A percentile compares a stretch with the other conserved stretches of the same genome.
Conservation (phyloP, 768 basidiomycete genomes). For the Fistulinella prunicolor region DNA sequence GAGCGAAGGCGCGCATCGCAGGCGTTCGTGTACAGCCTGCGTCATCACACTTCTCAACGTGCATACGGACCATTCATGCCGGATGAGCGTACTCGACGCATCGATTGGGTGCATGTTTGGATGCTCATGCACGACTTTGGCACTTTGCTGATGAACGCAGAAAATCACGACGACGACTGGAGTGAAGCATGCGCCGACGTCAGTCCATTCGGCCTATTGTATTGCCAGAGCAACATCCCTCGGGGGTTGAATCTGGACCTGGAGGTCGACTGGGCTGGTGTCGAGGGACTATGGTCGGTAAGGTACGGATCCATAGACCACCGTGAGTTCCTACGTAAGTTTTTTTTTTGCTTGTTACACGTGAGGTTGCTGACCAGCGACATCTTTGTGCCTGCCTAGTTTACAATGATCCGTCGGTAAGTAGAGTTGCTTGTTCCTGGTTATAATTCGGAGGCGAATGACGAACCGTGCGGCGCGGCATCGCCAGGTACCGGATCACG, state of each 20-base stretch:
- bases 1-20: constrained; percentile 40
- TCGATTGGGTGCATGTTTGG: constrained; percentile 62
- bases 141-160: constrained; percentile 47
- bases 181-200: constrained; percentile 33
- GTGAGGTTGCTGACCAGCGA: constrained; percentile 6
- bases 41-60: constrained; percentile 49
- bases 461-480: constrained; percentile 1
- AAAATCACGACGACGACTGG: constrained; percentile 18
- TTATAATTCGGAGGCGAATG: background rate
- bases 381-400: constrained; percentile 27
- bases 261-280: constrained; percentile 35
- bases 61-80: constrained; percentile 55
- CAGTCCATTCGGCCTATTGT: constrained; percentile 47
- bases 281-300: constrained; percentile 58
- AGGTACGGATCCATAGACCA: constrained; percentile 73
- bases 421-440: background rate
- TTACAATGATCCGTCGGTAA: constrained; percentile 45
- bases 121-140: constrained; percentile 55
- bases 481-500: constrained; percentile 28
- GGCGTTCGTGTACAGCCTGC: constrained; percentile 60
- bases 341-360: background rate
- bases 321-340: constrained; percentile 59
- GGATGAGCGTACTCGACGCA: constrained; percentile 36
- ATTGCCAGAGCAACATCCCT: constrained; percentile 50
- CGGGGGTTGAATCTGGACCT: constrained; percentile 32